Conservation (phyloP, 352 stramenopile genomes). For the Hyaloperonospora brassicae region DNA sequence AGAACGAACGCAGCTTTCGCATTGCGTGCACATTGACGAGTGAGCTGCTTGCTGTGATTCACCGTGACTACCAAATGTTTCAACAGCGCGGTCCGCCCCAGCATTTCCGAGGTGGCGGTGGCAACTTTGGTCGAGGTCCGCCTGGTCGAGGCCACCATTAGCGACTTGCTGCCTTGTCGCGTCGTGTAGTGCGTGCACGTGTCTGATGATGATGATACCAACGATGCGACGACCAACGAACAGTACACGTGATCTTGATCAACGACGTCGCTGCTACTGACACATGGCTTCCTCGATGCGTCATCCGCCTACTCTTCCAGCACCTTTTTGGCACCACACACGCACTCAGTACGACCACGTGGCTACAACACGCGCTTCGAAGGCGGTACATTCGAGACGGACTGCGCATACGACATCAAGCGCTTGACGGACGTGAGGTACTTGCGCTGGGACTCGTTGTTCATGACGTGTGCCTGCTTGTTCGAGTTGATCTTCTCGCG, state of each 20-base stretch:
- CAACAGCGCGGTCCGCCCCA: slow-evolving; percentile 21
- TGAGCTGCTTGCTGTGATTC: slow-evolving; percentile 62
- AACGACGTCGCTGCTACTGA: no score
- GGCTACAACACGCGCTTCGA: slow-evolving; percentile 77
- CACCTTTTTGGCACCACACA: no score
- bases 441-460: slow-evolving; percentile 97
- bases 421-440: slow-evolving; percentile 98
- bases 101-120: slow-evolving; percentile 16
- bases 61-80: slow-evolving; percentile 73
- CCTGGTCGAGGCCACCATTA: slow-evolving; percentile 21
- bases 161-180: slow-evolving; percentile 1
- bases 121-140: slow-evolving; percentile 22
- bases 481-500: slow-evolving; percentile 94
- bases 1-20: slow-evolving; percentile 80
- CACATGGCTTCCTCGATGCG: no score
- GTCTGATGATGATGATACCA: no score
- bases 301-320: no score
- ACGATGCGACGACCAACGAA: no score
- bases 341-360: no score
- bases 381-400: slow-evolving; percentile 67
- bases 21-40: slow-evolving; percentile 61
- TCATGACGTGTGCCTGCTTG: slow-evolving; percentile 99
- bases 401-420: slow-evolving; percentile 96
- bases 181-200: no score
- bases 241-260: no score